phyloP scores from a whole-genome alignment of 1,139 yeast species.

The Kurtzmaniella natalensis region DNA sequence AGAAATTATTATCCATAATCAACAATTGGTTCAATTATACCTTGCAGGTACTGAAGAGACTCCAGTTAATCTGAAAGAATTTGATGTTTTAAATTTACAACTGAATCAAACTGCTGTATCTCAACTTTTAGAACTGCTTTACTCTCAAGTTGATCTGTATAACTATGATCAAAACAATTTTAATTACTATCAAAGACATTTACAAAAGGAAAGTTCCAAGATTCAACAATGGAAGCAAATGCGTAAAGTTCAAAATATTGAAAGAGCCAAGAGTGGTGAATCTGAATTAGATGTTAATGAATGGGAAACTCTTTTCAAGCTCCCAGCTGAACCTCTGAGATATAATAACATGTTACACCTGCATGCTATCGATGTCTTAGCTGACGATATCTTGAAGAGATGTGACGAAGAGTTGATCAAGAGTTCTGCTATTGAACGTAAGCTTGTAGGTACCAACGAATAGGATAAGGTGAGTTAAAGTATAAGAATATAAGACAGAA shows the following conservation, averaged over 20 bases:
- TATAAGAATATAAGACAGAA: slow-evolving; percentile 1
- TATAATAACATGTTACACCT: slow-evolving; percentile 68
- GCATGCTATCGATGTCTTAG: slow-evolving; percentile 65
- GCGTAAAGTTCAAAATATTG: slow-evolving; percentile 63
- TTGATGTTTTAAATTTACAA: slow-evolving; percentile 39
- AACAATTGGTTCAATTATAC: slow-evolving; percentile 38
- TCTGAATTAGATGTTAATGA: slow-evolving; percentile 55
- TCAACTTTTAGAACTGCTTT: slow-evolving; percentile 60
- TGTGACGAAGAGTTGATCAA: slow-evolving; percentile 61
- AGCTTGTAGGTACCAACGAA: slow-evolving; percentile 21
- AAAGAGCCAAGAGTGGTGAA: slow-evolving; percentile 55
- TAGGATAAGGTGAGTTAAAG: background rate
- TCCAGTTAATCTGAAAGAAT: slow-evolving; percentile 22
- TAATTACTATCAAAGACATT: slow-evolving; percentile 78
- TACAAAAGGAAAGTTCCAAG: slow-evolving; percentile 66
- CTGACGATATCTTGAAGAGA: slow-evolving; percentile 62
- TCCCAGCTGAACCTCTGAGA: slow-evolving; percentile 75
- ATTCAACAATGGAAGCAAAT: slow-evolving; percentile 73
- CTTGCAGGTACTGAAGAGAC: slow-evolving; percentile 22
- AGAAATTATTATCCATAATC: slow-evolving; percentile 61
- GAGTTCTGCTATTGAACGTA: slow-evolving; percentile 54
- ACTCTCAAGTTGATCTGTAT: slow-evolving; percentile 73
- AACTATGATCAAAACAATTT: slow-evolving; percentile 79
- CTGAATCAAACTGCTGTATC: slow-evolving; percentile 44
- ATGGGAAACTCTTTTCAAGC: slow-evolving; percentile 63